Evolutionary conservation across 768 basidiomycete genomes (phyloP).

Genomic region (Leucocoprinus sp.): DNA sequence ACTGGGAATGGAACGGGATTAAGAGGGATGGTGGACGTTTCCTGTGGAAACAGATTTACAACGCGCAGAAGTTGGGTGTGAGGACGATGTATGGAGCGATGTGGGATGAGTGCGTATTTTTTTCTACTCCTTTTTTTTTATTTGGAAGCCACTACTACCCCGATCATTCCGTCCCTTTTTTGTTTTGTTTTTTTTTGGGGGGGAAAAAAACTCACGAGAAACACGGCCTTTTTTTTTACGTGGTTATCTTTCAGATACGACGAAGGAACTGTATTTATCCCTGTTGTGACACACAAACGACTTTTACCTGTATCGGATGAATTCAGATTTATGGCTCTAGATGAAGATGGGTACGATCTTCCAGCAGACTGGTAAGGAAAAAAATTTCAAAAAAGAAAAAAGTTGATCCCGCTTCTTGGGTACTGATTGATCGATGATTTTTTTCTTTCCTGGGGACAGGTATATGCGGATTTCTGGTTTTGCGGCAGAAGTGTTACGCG

Average conservation of each 20-base stretch:
- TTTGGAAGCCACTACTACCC: constrained; percentile 7
- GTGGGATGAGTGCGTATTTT: constrained; percentile 68
- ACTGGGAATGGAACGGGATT: constrained; percentile 67
- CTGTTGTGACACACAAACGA: constrained; percentile 50
- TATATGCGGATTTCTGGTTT: constrained; percentile 76
- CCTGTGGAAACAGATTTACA: constrained; percentile 71
- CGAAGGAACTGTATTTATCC: constrained; percentile 80
- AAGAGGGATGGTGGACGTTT: constrained; percentile 68
- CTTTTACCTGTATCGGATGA: constrained; percentile 53
- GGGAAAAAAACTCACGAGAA: too few species aligned
- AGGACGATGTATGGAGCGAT: constrained; percentile 73
- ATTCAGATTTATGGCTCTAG: constrained; percentile 60
- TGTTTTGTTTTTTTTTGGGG: too few species aligned
- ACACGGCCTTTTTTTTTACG: too few species aligned
- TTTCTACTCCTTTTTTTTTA: too few species aligned
- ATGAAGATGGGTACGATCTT: constrained; percentile 69
- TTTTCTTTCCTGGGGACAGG: constrained; percentile 31
- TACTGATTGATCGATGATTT: too few species aligned
- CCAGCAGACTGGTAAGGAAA: constrained; percentile 67
- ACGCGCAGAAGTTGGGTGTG: constrained; percentile 53
- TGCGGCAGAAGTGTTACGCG: constrained; percentile 58
- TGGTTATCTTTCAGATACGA: constrained; percentile 58
- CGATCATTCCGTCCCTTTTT: constrained; percentile 8
- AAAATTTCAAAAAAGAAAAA: too few species aligned
- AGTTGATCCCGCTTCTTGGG: too few species aligned